Evolutionary conservation across 2,329 filamentous ascomycete genomes (phyloP), one percentile per base, ranked within the genome.

Genomic region (Calonectria ilicicola): DNA sequence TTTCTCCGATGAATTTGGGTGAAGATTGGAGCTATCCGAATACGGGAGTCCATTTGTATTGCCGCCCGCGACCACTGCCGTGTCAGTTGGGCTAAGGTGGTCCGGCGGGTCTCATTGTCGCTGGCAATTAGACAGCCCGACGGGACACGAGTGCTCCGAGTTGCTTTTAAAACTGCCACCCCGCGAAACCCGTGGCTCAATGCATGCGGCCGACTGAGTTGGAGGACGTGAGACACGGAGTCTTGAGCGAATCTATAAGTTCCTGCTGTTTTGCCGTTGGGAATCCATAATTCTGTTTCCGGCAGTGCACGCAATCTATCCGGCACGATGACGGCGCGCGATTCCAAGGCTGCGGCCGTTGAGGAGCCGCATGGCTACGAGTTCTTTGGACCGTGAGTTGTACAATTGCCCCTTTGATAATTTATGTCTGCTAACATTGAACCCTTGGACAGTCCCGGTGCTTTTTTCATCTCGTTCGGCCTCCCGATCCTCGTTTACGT

Each of bases 401-500:
- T 42, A n/a, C 53, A n/a, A n/a, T n/a, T n/a, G 47, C 29, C 44
- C 64, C 47, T 19, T 23, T 44, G 5, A 27, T 3, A 4, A n/a
- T 51, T 29, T 46, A 21, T 8, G 58, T 2, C 26, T 68, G 19
- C 72, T 76, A 66, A 80, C 58, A 63, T 12, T 19, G n/a, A 21
- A 21, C 12, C 2, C 51, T 7, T 46, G 23, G 7, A 49, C 62
- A 97, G 95, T 67, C 87, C 93, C 49, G 96, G 95, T 69, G 95
- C 94, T 42, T 90, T 93, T 73, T 89, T 86, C 73, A 94, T 98
- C 80, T 94, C 94, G 9, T 93, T 97, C 79, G 92, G 93, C 69
- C 91, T 98, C 1, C 96, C 96, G 0, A 73, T 95, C 49, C 89
- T 96, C 75, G 90, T 95, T 78, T 98, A 97, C 85, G 82, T 92